phyloP scores from a whole-genome alignment of 2,329 filamentous ascomycete species.

The Scedosporium apiospermum region DNA sequence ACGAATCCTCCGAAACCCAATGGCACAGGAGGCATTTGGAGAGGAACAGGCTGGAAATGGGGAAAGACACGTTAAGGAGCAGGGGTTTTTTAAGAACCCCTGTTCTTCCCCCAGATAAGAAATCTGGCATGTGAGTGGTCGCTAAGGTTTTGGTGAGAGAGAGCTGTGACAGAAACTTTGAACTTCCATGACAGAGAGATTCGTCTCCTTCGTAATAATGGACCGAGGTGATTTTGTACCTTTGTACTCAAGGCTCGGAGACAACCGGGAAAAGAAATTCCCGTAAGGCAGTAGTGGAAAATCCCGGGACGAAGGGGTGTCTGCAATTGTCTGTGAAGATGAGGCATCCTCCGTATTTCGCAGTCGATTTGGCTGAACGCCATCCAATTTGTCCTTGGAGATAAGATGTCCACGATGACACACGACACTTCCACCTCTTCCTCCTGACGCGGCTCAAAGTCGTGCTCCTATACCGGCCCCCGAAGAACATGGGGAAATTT shows the following conservation, averaged over 20 bases:
- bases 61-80: too few species aligned
- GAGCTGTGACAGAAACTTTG: background rate
- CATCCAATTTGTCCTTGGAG: background rate
- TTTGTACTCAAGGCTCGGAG: background rate
- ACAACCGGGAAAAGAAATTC: background rate
- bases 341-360: too few species aligned
- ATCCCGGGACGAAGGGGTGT: background rate
- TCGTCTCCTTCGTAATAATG: background rate
- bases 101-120: conserved; percentile 2
- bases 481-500: background rate
- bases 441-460: background rate
- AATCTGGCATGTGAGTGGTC: background rate
- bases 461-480: background rate
- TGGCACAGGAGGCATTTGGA: too few species aligned
- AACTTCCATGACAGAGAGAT: conserved; percentile 2
- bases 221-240: background rate
- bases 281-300: background rate
- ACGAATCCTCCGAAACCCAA: too few species aligned
- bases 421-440: background rate
- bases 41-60: too few species aligned
- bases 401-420: background rate
- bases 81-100: background rate
- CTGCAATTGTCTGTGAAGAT: too few species aligned
- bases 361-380: too few species aligned
- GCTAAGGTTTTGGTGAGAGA: background rate